Evolutionary conservation across 768 basidiomycete genomes (phyloP).

Genomic region (Pulveroboletus sp.): DNA sequence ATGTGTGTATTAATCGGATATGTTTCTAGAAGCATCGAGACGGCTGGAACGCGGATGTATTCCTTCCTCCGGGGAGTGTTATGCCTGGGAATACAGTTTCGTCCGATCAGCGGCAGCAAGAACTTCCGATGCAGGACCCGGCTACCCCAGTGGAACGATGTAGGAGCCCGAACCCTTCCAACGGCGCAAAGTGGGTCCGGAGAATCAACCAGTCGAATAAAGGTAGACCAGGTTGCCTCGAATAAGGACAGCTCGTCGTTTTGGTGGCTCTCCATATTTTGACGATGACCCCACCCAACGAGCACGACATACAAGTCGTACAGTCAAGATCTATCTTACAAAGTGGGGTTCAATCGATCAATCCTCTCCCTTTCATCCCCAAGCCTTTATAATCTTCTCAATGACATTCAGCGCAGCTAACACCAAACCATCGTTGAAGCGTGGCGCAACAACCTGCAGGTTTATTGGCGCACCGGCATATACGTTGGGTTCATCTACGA

Average conservation of each 20-base stretch:
- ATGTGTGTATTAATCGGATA: neutral
- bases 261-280: no score
- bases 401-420: constrained; percentile 23
- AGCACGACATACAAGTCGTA: neutral
- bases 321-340: neutral
- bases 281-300: neutral
- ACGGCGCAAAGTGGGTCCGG: no score
- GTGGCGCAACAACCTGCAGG: constrained; percentile 22
- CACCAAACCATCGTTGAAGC: constrained; percentile 26
- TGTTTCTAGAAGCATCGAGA: neutral
- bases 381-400: constrained; percentile 23
- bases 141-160: no score
- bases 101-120: neutral
- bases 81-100: neutral
- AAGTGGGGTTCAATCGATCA: neutral
- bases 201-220: neutral
- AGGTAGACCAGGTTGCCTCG: neutral
- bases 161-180: neutral
- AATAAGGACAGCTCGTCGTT: no score
- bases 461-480: constrained; percentile 17
- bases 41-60: no score
- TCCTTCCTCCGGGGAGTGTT: no score
- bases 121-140: neutral
- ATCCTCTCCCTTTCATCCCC: neutral
- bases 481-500: constrained; percentile 19